Base-by-base conservation (phyloP, 2,329 filamentous ascomycete species). In the Sclerotinia minor region DNA sequence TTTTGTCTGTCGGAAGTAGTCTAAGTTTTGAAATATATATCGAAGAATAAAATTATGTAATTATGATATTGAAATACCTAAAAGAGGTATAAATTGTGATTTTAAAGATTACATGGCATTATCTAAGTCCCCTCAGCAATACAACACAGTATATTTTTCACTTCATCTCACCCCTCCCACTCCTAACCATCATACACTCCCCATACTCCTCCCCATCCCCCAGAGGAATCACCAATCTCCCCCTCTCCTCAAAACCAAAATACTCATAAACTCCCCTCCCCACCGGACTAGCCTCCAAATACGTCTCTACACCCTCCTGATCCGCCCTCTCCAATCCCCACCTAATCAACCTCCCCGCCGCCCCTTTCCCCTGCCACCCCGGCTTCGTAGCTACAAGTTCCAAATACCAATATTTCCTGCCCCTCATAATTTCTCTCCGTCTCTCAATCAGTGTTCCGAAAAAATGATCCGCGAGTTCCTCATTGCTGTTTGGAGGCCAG, bases 271-370 rank as follows among this genome's bases (percentile, higher is more conserved):
- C 65, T 0, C 76, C 78, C 68, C 77, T 79, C 2, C 82, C 84
- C 21, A 78, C 79, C 0, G 78, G 79, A 57, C 83, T 84, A 11
- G 83, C 81, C 68, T 86, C 83, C 1, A 87, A 74, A 73, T 82
- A 87, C 13, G 80, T 78, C 55, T 81, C 79, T 19, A 77, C 70
- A 0, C 79, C 77, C 1, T 78, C 79, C 6, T 74, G 76, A 71
- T 85, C 83, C 1, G 83, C 82, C 69, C 76, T 77, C 35, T 79
- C 74, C 8, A 81, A 68, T 0, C 84, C 84, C 82, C 82, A 86
- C 35, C 75, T 74, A 50, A 86, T 71, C 29, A 87, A 65, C 41
- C 75, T 74, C 19, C 77, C 77, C 0, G 79, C 83, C 0, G 80
- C 79, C 0, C 84, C 84, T 50, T 76, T 79, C 1, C 84, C 79